Base-by-base conservation (phyloP, 148 eudicot species). In the Oxyria digyna region DNA sequence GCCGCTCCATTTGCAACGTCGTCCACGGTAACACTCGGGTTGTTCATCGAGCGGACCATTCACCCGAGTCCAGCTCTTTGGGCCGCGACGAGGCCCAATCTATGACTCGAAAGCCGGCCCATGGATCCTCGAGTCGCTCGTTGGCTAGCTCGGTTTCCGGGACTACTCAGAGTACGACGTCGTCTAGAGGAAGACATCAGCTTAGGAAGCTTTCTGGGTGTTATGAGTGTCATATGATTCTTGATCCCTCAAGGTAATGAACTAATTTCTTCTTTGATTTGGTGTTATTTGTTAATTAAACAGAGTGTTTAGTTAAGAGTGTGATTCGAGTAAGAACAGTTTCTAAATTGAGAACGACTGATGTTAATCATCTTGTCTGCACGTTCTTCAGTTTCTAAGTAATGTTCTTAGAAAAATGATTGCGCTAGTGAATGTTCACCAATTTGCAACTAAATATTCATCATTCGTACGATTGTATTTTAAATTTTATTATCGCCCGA, bases 121-220 rank as follows among this genome's bases (percentile, higher is more conserved):
- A 75, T 17, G 68, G 64, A 18, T 80, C 89, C 0, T 42, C 80
- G 1, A 49, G 77, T 54, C 20, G 73, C 11, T 74, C 66, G 65
- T 82, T 88, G n/a, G 79, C 72, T 15, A 75, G 82, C 73, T 80
- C 87, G 13, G 76, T 59, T 62, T 71, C 24, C 21, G 15, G 20
- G 6, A 63, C 13, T 8, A 37, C 42, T 3, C 41, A 11, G 13
- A 33, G 43, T 43, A 45, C 80, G 4, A 52, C 78, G n/a, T 82
- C 85, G 14, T 80, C 82, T 3, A 79, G 83, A 41, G 86, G 87
- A 29, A 85, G 84, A 84, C 98, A n/a, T n/a, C n/a, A 87, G 26
- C 73, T 92, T 12, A 84, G 89, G 67, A 92, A 79, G 84, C 81
- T 92, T 20, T 92, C 98, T 40, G 94, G 98, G 4, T 89, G 96